A percentile compares a stretch with the other conserved stretches of the same genome.
Evolutionary conservation across 1,139 yeast genomes (phyloP).

Genomic region (Pichia sp.): DNA sequence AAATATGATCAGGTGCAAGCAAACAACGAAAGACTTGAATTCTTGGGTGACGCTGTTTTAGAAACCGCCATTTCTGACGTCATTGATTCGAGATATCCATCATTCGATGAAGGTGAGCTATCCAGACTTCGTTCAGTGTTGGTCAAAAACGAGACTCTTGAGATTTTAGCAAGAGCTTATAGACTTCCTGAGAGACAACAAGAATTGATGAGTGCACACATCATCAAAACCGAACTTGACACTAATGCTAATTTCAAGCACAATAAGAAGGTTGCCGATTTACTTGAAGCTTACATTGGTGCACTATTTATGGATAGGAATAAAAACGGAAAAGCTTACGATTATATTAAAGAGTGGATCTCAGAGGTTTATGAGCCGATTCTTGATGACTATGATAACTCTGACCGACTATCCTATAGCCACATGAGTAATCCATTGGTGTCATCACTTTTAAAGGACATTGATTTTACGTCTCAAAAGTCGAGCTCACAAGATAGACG

Average conservation of each 20-base stretch:
- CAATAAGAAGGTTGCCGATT: constrained; percentile 50
- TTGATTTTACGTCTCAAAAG: too few species aligned
- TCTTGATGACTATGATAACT: constrained; percentile 10
- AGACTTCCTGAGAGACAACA: constrained; percentile 41
- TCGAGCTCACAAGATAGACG: too few species aligned
- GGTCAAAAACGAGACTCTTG: constrained; percentile 68
- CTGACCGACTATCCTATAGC: constrained; percentile 4
- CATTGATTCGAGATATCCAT: constrained; percentile 58
- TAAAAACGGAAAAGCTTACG: constrained; percentile 33
- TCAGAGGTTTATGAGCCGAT: constrained; percentile 30
- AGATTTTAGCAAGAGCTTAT: constrained; percentile 65
- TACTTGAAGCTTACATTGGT: constrained; percentile 88
- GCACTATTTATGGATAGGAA: constrained; percentile 58
- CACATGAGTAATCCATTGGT: constrained; percentile 9
- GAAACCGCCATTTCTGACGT: constrained; percentile 67
- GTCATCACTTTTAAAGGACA: not conserved
- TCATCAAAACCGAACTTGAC: constrained; percentile 8
- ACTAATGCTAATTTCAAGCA: constrained; percentile 1
- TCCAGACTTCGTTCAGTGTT: constrained; percentile 64
- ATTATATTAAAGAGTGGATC: constrained; percentile 55
- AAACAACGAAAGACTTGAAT: constrained; percentile 89
- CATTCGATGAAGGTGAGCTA: constrained; percentile 74
- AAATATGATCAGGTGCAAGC: constrained; percentile 50
- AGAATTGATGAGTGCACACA: constrained; percentile 9
- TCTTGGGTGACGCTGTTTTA: constrained; percentile 84